Evolutionary conservation across 352 stramenopile species (phyloP).

Genomic region (Globisporangium mamillatum): DNA sequence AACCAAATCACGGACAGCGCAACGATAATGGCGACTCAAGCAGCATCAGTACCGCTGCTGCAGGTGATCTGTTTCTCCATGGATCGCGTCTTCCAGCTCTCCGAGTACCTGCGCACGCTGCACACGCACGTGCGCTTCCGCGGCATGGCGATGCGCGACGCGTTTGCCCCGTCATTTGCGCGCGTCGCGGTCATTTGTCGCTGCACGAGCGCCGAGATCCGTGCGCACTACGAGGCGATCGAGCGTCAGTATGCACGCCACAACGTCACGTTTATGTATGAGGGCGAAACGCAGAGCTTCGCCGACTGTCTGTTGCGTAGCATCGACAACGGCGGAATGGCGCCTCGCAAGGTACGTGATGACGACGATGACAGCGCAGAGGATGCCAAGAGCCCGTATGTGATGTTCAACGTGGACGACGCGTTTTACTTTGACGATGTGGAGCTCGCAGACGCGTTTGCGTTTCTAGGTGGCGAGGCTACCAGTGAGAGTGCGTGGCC

Average conservation of each 20-base stretch:
- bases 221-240: conserved; percentile 32
- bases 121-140: conserved; percentile 29
- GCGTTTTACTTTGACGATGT: conserved; percentile 55
- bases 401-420: conserved; percentile 62
- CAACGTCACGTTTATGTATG: conserved; percentile 37
- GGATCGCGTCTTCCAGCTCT: conserved; percentile 61
- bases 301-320: conserved; percentile 27
- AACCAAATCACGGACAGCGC: background rate
- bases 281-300: conserved; percentile 29
- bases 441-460: conserved; percentile 33
- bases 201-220: conserved; percentile 32
- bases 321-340: conserved; percentile 15
- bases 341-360: background rate
- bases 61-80: conserved; percentile 65
- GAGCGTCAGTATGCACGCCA: conserved; percentile 19
- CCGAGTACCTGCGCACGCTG: conserved; percentile 51
- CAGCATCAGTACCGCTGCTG: conserved; percentile 16
- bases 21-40: background rate
- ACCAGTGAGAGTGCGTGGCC: conserved; percentile 16
- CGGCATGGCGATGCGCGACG: conserved; percentile 20
- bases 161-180: conserved; percentile 22
- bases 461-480: conserved; percentile 12
- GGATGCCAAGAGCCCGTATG: conserved; percentile 12
- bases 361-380: background rate
- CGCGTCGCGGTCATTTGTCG: conserved; percentile 32